Percentiles rank a stretch among this genome's conserved stretches.
phyloP scores from a whole-genome alignment of 106 monocot species.

The Dendrobium officinale region DNA sequence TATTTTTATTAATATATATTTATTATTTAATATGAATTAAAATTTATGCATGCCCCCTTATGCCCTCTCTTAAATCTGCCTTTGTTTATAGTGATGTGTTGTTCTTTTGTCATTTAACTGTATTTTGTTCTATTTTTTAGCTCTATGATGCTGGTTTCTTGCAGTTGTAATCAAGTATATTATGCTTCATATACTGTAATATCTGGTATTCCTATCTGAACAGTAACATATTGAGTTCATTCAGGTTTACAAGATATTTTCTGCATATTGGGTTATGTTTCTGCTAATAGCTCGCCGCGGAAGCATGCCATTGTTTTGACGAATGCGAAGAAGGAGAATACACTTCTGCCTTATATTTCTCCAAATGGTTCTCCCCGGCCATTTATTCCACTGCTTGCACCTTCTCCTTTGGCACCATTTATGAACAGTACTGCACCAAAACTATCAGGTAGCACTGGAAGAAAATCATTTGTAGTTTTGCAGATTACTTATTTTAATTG shows the following conservation, averaged over 20 bases:
- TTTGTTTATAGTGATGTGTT: neutral
- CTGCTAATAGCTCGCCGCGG: constrained; percentile 10
- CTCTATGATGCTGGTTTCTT: constrained; percentile 1
- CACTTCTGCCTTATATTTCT: constrained; percentile 36
- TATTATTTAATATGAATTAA: no score
- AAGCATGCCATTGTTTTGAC: constrained; percentile 8
- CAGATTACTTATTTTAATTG: neutral
- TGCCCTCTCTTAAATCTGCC: neutral
- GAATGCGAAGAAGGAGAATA: constrained; percentile 11
- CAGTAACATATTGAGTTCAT: neutral
- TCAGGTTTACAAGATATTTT: constrained; percentile 32
- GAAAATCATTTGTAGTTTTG: neutral
- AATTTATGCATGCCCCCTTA: no score
- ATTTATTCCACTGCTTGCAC: constrained; percentile 70
- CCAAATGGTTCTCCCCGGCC: constrained; percentile 70
- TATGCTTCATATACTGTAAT: neutral
- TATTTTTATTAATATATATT: neutral
- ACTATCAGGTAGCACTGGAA: constrained; percentile 51
- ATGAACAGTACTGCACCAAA: constrained; percentile 54
- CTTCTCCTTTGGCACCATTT: constrained; percentile 75
- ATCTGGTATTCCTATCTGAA: neutral
- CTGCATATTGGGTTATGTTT: constrained; percentile 15
- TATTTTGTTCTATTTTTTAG: neutral
- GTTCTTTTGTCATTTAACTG: neutral
- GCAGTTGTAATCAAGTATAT: neutral